Percentiles rank a stretch among this genome's conserved stretches.
phyloP scores from a whole-genome alignment of 2,329 filamentous ascomycete genomes.

The Malbranchea cinnamomea region DNA sequence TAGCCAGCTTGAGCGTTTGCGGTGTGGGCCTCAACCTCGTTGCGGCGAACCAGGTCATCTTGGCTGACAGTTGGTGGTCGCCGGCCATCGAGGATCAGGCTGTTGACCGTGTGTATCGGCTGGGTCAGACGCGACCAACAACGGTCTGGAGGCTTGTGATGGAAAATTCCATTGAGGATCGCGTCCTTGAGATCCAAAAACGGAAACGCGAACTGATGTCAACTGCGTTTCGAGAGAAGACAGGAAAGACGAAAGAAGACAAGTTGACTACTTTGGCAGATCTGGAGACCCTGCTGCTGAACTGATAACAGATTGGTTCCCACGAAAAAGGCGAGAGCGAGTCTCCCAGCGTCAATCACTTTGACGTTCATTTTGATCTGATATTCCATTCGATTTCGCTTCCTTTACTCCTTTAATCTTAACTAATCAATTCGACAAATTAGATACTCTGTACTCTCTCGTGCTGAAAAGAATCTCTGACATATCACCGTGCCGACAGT shows the following conservation, averaged over 20 bases:
- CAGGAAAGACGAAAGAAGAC: constrained; percentile 39
- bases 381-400: background rate
- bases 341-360: background rate
- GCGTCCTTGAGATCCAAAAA: constrained; percentile 61
- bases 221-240: constrained; percentile 61
- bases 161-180: constrained; percentile 66
- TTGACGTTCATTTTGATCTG: too few relatives aligned
- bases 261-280: constrained; percentile 38
- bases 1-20: constrained; percentile 69
- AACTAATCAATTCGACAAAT: too few relatives aligned
- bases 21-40: constrained; percentile 78
- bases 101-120: constrained; percentile 70
- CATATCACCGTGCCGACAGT: too few relatives aligned
- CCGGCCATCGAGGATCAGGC: constrained; percentile 88
- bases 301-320: too few relatives aligned
- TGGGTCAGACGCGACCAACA: constrained; percentile 66
- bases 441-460: too few relatives aligned
- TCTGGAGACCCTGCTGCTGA: constrained; percentile 23
- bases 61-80: constrained; percentile 82
- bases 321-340: too few relatives aligned
- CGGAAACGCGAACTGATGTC: constrained; percentile 66
- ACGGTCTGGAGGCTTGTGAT: constrained; percentile 72
- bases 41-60: constrained; percentile 69
- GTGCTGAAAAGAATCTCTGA: too few relatives aligned
- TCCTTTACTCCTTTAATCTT: background rate